phyloP scores from a whole-genome alignment of 768 basidiomycete genomes.

The Lactarius trivialis region DNA sequence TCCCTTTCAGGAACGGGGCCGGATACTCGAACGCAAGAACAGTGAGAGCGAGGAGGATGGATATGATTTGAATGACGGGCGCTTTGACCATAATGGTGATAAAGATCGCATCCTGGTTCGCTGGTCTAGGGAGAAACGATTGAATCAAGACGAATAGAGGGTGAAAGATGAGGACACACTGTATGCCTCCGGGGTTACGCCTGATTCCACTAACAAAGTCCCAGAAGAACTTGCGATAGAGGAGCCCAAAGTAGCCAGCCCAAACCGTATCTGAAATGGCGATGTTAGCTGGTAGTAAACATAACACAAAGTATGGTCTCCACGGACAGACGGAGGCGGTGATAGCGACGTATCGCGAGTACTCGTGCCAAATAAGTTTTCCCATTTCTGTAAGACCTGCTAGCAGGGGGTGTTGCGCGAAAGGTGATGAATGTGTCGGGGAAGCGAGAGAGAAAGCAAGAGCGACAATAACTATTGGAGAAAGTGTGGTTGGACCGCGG shows the following conservation, averaged over 20 bases:
- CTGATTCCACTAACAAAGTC: slow-evolving; percentile 83
- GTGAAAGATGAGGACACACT: slow-evolving; percentile 43
- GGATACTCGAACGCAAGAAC: slow-evolving; percentile 71
- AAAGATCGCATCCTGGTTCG: slow-evolving; percentile 43
- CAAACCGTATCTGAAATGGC: slow-evolving; percentile 59
- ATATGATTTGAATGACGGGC: slow-evolving; percentile 66
- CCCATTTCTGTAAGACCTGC: slow-evolving; percentile 49
- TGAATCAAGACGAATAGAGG: neutral
- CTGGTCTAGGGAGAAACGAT: slow-evolving; percentile 31
- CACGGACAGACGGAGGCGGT: slow-evolving; percentile 68
- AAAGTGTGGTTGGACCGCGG: neutral
- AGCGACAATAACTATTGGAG: slow-evolving; percentile 5
- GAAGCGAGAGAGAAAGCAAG: slow-evolving; percentile 1
- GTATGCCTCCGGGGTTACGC: slow-evolving; percentile 71
- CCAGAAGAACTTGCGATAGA: slow-evolving; percentile 95
- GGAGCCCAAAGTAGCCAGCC: slow-evolving; percentile 73
- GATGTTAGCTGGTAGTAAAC: neutral
- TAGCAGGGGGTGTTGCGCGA: neutral
- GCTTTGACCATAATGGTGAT: slow-evolving; percentile 67
- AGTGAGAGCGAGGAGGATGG: slow-evolving; percentile 52
- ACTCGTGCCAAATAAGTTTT: slow-evolving; percentile 75
- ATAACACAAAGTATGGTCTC: slow-evolving; percentile 2
- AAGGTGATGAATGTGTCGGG: neutral
- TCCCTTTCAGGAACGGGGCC: slow-evolving; percentile 47
- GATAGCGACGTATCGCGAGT: slow-evolving; percentile 61